Evolutionary conservation across 805 yeast genomes (phyloP).

Genomic region (Candida mattraensis): DNA sequence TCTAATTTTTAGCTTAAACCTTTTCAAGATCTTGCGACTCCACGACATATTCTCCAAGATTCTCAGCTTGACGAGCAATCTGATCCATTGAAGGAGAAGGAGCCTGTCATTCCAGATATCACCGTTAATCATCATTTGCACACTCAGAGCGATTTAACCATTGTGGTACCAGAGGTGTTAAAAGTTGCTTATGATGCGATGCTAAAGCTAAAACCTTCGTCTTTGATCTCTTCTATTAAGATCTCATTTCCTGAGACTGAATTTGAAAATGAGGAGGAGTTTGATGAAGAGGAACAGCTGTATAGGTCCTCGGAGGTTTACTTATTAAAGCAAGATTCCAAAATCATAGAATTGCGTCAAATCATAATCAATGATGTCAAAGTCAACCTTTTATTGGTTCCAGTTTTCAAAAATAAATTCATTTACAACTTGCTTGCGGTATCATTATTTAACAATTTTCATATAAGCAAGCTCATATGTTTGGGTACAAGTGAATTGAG

Average conservation of each 20-base stretch:
- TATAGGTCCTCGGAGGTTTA: slow-evolving; percentile 35
- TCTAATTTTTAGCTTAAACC: slow-evolving; percentile 48
- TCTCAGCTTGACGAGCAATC: slow-evolving; percentile 28
- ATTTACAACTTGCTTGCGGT: slow-evolving; percentile 27
- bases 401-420: slow-evolving; percentile 23
- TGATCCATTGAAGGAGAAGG: slow-evolving; percentile 17
- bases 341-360: slow-evolving; percentile 16
- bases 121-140: slow-evolving; percentile 21
- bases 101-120: slow-evolving; percentile 31
- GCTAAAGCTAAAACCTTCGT: slow-evolving; percentile 6
- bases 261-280: slow-evolving; percentile 25
- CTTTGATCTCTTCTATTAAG: slow-evolving; percentile 16
- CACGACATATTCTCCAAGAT: slow-evolving; percentile 48
- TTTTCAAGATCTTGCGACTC: slow-evolving; percentile 43
- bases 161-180: slow-evolving; percentile 35
- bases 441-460: slow-evolving; percentile 13
- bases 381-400: slow-evolving; percentile 20
- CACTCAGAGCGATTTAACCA: slow-evolving; percentile 23
- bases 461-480: slow-evolving; percentile 13
- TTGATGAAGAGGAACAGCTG: slow-evolving; percentile 51
- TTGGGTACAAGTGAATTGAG: slow-evolving; percentile 28
- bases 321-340: slow-evolving; percentile 26
- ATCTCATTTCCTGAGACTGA: slow-evolving; percentile 14
- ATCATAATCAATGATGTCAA: slow-evolving; percentile 1
- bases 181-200: slow-evolving; percentile 25